Base-by-base conservation (phyloP, 2,329 filamentous ascomycete species). In the Chaetomium sp. region DNA sequence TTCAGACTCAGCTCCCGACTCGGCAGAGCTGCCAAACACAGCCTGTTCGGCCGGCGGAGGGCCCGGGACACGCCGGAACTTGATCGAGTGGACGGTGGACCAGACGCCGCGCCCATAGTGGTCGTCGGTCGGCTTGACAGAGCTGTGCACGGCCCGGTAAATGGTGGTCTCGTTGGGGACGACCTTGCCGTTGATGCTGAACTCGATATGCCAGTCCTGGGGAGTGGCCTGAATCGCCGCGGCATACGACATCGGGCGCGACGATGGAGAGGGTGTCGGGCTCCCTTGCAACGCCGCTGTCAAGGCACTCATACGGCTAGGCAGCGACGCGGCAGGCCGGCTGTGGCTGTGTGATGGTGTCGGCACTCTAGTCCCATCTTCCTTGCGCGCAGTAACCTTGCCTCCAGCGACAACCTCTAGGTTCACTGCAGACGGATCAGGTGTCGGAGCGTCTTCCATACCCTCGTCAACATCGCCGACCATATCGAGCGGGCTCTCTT, bases 131-230 rank as follows among this genome's bases (percentile, higher is more conserved):
- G 68, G 73, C 48, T 72, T 63, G 0, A 72, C 67, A 6, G 74
- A 73, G 67, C 84, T 88, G 66, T 96, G 89, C 7, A 97, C 89
- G 36, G 94, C 94, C 48, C 92, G 87, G 67, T 97, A 99, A 54
- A 99, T 92, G 0, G 94, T 99, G 0, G 89, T 96, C 65, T 97
- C 91, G 63, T 91, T 94, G 0, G 88, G 79, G 56, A 99, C 87
- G 1, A 88, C 80, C 69, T 91, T 90, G 52, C 81, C 87, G 61
- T 95, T 87, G 49, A 97, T 81, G 62, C 84, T 91, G 72, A 99
- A 99, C 67, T 97, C 89, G 58, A 99, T 91, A 66, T 99, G 92
- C 94, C 94, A 99, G 67, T 97, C 91, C 67, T 95, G 88, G 1
- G 91, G 89, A 0, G 83, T 77, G 11, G 88, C 78, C 63, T 91